These are phyloP conservation scores for Cordyceps javanica DNA, from an alignment of 2,329 filamentous ascomycete genomes.

Conservation along the genomic window DNA sequence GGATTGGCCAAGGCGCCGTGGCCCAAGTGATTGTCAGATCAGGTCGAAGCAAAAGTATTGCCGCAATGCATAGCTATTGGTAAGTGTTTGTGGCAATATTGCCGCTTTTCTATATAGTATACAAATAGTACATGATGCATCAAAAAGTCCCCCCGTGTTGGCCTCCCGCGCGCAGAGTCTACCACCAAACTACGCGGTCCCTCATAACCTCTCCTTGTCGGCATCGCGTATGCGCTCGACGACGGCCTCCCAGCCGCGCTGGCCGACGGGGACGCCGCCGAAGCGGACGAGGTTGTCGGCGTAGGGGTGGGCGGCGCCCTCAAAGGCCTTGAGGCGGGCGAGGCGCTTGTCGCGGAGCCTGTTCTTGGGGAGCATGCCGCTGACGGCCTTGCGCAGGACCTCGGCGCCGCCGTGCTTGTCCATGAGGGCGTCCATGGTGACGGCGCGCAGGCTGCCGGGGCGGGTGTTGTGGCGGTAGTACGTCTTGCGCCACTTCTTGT, in stretches of 20 bases:
- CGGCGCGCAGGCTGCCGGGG: constrained; percentile 76
- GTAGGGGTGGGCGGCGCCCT: constrained; percentile 88
- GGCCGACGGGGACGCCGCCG: constrained; percentile 50
- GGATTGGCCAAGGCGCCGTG: too few relatives aligned
- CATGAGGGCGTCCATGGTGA: constrained; percentile 94
- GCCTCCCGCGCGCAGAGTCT: too few relatives aligned
- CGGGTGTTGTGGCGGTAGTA: constrained; percentile 94
- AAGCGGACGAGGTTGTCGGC: constrained; percentile 78
- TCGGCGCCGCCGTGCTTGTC: constrained; percentile 90
- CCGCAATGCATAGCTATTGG: not conserved
- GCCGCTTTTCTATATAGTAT: constrained; percentile 1
- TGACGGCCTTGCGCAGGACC: constrained; percentile 83
- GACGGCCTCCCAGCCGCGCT: constrained; percentile 46
- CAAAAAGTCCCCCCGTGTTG: too few relatives aligned
- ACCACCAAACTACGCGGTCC: not conserved
- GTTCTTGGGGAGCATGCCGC: constrained; percentile 98
- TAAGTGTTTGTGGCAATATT: not conserved
- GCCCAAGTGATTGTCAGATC: too few relatives aligned
- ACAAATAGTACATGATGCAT: constrained; percentile 3
- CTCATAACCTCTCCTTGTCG: constrained; percentile 46
- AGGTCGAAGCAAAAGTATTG: not conserved
- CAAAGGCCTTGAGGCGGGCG: constrained; percentile 88
- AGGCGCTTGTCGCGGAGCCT: constrained; percentile 80
- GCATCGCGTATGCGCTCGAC: constrained; percentile 44
- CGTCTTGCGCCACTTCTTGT: constrained; percentile 87